Conservation (phyloP, 768 basidiomycete species). For the Tulasnella calospora region DNA sequence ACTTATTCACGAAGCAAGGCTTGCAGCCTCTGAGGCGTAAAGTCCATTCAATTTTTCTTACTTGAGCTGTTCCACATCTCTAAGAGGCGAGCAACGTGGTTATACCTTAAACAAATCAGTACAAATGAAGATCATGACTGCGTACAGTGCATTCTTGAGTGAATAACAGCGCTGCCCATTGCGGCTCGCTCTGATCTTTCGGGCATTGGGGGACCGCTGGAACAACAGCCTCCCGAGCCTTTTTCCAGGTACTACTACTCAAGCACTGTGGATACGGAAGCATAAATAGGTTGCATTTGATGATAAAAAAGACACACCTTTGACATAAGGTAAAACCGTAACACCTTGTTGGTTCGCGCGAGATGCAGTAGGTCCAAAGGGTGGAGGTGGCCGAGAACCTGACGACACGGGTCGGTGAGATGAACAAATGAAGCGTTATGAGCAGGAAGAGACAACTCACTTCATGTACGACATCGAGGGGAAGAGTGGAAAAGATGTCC, state of each 20-base stretch:
- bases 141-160: slow-evolving; percentile 2
- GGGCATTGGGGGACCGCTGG: slow-evolving; percentile 7
- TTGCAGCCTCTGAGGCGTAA: slow-evolving; percentile 12
- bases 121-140: background rate
- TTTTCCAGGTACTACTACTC: background rate
- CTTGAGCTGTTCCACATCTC: background rate
- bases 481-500: background rate
- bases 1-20: background rate
- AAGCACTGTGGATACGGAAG: background rate
- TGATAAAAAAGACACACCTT: background rate
- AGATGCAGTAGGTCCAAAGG: slow-evolving; percentile 18
- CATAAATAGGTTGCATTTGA: background rate
- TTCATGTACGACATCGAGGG: background rate
- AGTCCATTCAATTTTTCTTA: background rate
- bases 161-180: slow-evolving; percentile 17
- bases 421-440: background rate
- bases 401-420: background rate
- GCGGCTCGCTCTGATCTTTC: slow-evolving; percentile 12
- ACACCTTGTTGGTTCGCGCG: background rate
- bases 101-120: too few species aligned
- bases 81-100: background rate
- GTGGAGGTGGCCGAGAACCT: slow-evolving; percentile 10
- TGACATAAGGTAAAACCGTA: slow-evolving; percentile 11
- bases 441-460: background rate
- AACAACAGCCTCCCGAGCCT: background rate